Conservation (phyloP, 805 yeast species). For the Yarrowia sp. region DNA sequence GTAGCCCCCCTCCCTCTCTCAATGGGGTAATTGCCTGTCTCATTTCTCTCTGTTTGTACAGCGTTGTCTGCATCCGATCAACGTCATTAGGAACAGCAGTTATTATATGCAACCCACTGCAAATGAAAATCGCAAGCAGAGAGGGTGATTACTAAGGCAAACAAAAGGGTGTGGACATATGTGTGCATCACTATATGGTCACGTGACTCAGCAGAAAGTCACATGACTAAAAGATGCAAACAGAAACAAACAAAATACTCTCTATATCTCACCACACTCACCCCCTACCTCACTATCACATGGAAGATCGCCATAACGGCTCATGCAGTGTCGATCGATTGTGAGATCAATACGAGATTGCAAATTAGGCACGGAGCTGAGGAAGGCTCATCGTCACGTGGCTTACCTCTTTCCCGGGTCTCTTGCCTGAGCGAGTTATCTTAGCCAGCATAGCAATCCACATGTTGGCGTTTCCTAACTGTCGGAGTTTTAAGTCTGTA, state of each 20-base stretch:
- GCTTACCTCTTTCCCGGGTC: background rate
- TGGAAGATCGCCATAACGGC: constrained; percentile 20
- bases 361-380: too few relatives aligned
- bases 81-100: background rate
- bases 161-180: too few relatives aligned
- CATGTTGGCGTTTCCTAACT: too few relatives aligned
- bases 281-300: too few relatives aligned
- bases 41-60: background rate
- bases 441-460: too few relatives aligned
- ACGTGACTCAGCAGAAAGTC: background rate
- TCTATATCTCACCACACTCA: too few relatives aligned
- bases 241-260: background rate
- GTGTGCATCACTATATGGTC: too few relatives aligned
- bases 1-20: background rate
- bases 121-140: background rate
- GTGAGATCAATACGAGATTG: constrained; percentile 25
- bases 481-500: too few relatives aligned
- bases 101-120: constrained; percentile 6
- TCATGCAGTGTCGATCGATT: constrained; percentile 28
- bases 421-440: too few relatives aligned
- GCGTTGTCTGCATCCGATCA: background rate
- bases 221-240: background rate
- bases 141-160: too few relatives aligned
- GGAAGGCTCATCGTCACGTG: background rate
- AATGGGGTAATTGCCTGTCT: background rate